Conservation (phyloP, 148 eudicot genomes). For the Rheum nobile region DNA sequence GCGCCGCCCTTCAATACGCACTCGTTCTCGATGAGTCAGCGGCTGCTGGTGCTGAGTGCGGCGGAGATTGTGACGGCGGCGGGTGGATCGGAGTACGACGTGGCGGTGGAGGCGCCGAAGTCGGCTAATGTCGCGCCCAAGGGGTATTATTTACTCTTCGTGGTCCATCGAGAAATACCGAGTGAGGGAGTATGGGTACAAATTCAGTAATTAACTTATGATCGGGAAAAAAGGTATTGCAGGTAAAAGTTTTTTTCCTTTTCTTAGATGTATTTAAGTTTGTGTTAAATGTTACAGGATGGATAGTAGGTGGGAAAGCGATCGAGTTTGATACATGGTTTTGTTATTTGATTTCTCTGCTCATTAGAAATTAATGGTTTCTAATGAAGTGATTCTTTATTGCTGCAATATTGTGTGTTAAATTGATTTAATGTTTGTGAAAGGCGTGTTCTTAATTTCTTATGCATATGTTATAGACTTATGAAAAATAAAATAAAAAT, state of each 20-base stretch:
- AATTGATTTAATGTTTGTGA: too few species aligned
- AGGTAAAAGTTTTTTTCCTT: not conserved
- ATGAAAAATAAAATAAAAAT: too few species aligned
- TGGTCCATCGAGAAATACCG: conserved; percentile 51
- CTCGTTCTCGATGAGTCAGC: conserved; percentile 65
- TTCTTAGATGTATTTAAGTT: not conserved
- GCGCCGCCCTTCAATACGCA: conserved; percentile 67
- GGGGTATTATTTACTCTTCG: conserved; percentile 62
- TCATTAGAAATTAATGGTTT: too few species aligned
- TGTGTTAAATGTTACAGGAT: too few species aligned
- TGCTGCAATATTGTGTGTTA: too few species aligned
- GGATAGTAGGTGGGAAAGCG: too few species aligned
- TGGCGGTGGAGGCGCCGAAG: conserved; percentile 28
- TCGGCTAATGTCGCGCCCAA: conserved; percentile 41
- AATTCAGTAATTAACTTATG: not conserved
- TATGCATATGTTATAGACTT: too few species aligned
- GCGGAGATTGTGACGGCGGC: conserved; percentile 15
- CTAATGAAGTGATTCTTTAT: too few species aligned
- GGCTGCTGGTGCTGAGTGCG: conserved; percentile 31
- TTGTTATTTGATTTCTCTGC: too few species aligned
- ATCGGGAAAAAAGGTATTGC: too few species aligned
- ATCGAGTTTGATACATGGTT: too few species aligned
- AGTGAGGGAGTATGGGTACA: conserved; percentile 50
- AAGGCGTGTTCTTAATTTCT: too few species aligned
- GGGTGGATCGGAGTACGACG: conserved; percentile 24